Base-by-base conservation (phyloP, 352 stramenopile genomes). In the Globisporangium okanoganense region DNA sequence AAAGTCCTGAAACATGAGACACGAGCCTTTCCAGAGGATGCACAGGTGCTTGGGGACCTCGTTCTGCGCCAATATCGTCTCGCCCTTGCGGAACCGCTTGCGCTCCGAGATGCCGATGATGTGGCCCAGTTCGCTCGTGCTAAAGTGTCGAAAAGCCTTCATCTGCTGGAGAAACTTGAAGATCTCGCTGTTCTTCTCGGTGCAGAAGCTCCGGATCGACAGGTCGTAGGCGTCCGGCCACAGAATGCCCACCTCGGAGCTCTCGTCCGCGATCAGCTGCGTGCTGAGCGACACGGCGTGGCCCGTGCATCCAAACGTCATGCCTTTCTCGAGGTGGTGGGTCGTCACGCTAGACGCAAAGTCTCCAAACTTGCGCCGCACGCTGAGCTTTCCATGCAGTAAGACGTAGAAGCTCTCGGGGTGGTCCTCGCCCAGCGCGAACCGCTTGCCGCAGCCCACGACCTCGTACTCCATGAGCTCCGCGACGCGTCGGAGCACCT, bases 71-170 rank as follows among this genome's bases (percentile, higher is more conserved):
- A 92, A 60, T n/a, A 92, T 53, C 8, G 83, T 61, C 38, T 90
- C 78, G 5, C 78, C 80, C 54, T 87, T 88, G 47, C 76, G 78
- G 50, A 87, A 90, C 3, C 80, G 78, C 22, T 82, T 71, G 14
- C 77, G 74, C 61, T 92, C 78, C 25, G 80, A 92, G 38, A 90
- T 87, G 8, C 78, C 82, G n/a, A 90, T 83, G 50, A 90, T 62
- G 41, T 90, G 78, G 18, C 80, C 80, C 12, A 92, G 66, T 22
- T 88, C 80, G 29, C 78, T 87, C 1, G 78, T 85, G 12, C 67
- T 78, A 14, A 92, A 83, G 5, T 70, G 65, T 52, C 69, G 70
- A 31, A 92, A 89, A 2, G 79, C 78, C 38, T 83, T 85, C 43
- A 87, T 49, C 66, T 89, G 75, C 48, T 89, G 73, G 40, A 92